These are phyloP conservation scores for Hypoxylon rubiginosum DNA, from an alignment of 2,329 filamentous ascomycete species.

Conservation along the genomic window DNA sequence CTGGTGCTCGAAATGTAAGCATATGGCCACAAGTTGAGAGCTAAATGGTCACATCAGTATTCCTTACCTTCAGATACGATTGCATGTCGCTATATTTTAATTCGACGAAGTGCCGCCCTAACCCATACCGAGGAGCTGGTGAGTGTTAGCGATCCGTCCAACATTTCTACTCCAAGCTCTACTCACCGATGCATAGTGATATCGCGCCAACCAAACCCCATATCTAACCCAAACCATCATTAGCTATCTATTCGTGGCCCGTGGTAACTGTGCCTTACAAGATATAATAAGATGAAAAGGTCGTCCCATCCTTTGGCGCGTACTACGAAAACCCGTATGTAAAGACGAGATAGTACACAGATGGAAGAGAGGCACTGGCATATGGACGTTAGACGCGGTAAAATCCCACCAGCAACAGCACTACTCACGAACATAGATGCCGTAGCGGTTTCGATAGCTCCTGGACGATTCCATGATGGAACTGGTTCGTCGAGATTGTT, in stretches of 20 bases:
- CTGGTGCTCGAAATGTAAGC: slow-evolving; percentile 21
- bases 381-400: slow-evolving; percentile 5
- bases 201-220: slow-evolving; percentile 19
- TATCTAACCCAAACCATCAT: slow-evolving; percentile 12
- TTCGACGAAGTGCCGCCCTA: slow-evolving; percentile 41
- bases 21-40: not conserved
- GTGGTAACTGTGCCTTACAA: slow-evolving; percentile 15
- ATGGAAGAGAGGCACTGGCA: slow-evolving; percentile 27
- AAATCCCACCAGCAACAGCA: not conserved
- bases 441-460: slow-evolving; percentile 30
- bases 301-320: slow-evolving; percentile 45
- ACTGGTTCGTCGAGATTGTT: slow-evolving; percentile 42
- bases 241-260: not conserved
- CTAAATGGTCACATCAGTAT: no score
- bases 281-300: slow-evolving; percentile 40
- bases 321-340: slow-evolving; percentile 39
- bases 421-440: slow-evolving; percentile 34
- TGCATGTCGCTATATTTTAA: slow-evolving; percentile 19
- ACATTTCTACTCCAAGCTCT: not conserved
- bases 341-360: slow-evolving; percentile 43
- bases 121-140: slow-evolving; percentile 36
- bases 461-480: slow-evolving; percentile 40
- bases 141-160: not conserved
- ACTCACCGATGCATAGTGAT: slow-evolving; percentile 34
- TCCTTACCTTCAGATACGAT: slow-evolving; percentile 38